Conservation (phyloP, 805 yeast species). For the Schwanniomyces polymorphus region DNA sequence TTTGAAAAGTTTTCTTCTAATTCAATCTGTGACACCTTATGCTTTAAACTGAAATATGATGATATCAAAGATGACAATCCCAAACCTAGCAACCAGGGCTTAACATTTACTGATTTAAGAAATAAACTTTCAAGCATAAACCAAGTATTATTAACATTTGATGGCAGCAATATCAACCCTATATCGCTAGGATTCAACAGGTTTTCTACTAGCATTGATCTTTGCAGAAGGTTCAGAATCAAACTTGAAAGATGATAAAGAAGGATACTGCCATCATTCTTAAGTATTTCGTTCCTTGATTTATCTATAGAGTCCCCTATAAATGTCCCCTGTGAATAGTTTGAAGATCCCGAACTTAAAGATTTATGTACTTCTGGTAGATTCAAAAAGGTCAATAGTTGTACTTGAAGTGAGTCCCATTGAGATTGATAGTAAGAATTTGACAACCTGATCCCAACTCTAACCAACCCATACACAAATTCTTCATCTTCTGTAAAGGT, state of each 20-base stretch:
- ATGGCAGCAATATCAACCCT: conserved; percentile 1
- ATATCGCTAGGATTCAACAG: conserved; percentile 12
- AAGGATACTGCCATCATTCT: conserved; percentile 5
- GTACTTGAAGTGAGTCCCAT: conserved; percentile 41
- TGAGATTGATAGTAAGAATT: conserved; percentile 38
- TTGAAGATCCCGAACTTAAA: conserved; percentile 24
- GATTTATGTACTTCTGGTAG: conserved; percentile 39
- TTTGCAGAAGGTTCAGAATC: conserved; percentile 20
- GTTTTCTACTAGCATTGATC: conserved; percentile 9
- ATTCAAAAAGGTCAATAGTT: conserved; percentile 46
- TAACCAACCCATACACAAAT: conserved; percentile 36
- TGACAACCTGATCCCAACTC: conserved; percentile 36
- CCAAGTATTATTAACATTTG: conserved; percentile 16
- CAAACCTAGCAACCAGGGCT: conserved; percentile 41
- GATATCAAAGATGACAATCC: conserved; percentile 34
- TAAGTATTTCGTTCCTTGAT: not conserved
- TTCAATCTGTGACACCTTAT: not conserved
- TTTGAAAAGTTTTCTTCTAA: not conserved
- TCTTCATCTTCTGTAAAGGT: conserved; percentile 40
- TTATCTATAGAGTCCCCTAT: not conserved
- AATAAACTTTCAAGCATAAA: conserved; percentile 22
- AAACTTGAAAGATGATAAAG: conserved; percentile 20
- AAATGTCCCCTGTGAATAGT: conserved; percentile 7
- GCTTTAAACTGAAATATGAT: conserved; percentile 27
- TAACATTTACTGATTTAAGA: conserved; percentile 12